Evolutionary conservation across 768 basidiomycete genomes (phyloP), one percentile per base, ranked within the genome.

Genomic region (Lyophyllum atratum): DNA sequence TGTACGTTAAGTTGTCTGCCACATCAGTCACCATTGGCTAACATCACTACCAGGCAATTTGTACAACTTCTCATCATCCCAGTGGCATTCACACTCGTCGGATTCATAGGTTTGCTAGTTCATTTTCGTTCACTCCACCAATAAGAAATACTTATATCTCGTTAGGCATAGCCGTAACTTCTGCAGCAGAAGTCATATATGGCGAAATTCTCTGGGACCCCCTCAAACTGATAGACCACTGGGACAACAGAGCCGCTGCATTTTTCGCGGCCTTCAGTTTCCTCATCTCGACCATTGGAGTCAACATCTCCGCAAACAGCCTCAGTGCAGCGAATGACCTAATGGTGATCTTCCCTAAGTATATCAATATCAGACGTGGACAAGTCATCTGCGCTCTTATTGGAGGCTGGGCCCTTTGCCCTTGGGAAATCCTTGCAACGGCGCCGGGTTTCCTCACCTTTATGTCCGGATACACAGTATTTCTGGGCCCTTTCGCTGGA

Each of bases 191-290:
- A 59, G 73, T 77, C 4, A 79, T 93, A 15, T 94, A 93, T 64
- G 90, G 87, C 11, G 69, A 73, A 53, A 62, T 77, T 6, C 67
- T 81, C 10, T 89, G 93, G 93, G 87, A 94, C 65, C 92, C 92
- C 0, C 78, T 89, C 3, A 73, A 74, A 52, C 82, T 94, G 60
- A 89, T 93, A 64, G 84, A 90, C 68, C 77, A 76, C 31, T 95
- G 92, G 92, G 83, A 90, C 62, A 94, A 91, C 69, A 86, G 94
- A 31, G 86, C 90, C 0, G 91, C 89, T 0, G 85, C 87, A 7
- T 95, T 95, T 77, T 95, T 95, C 66, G 85, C 85, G 6, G 79
- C 89, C 0, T 85, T 92, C 68, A 81, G 85, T 34, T 93, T 93
- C 66, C 76, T 81, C 34, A 72, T 94, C 26, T 85, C 90, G 6